Base-by-base conservation (phyloP, 495 filamentous ascomycete genomes). In the Oidiodendron maius region DNA sequence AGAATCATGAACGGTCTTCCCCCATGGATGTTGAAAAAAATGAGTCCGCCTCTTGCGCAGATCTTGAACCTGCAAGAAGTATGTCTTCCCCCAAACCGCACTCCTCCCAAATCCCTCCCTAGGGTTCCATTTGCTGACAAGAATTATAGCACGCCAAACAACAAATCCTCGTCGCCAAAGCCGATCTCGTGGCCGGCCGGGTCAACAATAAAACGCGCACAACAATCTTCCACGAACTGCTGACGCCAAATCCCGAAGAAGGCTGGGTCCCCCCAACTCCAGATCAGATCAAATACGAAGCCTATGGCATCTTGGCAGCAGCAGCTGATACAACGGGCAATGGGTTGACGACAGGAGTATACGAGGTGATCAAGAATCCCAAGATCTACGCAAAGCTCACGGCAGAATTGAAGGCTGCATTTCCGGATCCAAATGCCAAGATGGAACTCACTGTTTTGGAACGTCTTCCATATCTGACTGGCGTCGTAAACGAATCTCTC, bases 251-350 rank as follows among this genome's bases (percentile, higher is more conserved):
- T 40, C 22, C 21, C 20, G 37, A 49, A 22, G 38, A 41, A 16
- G 46, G 37, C 3, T 49, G 36, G 30, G 54, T 61, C 16, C 55
- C 51, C 12, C 37, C 40, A 11, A 44, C 53, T 12, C 43, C 46
- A n/a, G 53, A 63, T 37, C 15, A 49, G 11, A 46, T 67, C 47
- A 51, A 62, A 35, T 59, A 62, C 20, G 68, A 70, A 50, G 65
- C 62, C 1, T 62, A 62, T 23, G 58, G 59, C 11, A 43, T 70
- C 12, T 52, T 68, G n/a, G 64, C 58, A 0, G 68, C 66, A 1
- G 62, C 65, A 0, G 50, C 64, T 1, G 70, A 71, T 41, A 73
- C 68, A 0, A 70, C 70, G 2, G 67, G 64, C 1, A 63, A 66
- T 48, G 66, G 64, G 0, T 45, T 62, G 41, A 68, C 58, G 0